Evolutionary conservation across 2,329 filamentous ascomycete genomes (phyloP), one percentile per base, ranked within the genome.

Genomic region (Aspergillus glaucus): DNA sequence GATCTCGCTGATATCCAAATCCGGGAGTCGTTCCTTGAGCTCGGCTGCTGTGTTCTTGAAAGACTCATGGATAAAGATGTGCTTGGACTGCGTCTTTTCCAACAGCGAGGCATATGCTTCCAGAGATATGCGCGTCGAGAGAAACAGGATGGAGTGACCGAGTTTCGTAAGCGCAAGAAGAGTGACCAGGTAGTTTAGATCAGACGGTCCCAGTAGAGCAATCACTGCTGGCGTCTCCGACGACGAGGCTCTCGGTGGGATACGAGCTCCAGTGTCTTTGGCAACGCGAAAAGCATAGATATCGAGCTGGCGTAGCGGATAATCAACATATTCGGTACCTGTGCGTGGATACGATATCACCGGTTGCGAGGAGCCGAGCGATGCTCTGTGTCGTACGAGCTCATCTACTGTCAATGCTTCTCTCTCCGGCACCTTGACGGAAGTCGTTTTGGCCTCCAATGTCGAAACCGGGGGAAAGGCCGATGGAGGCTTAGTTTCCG

Each of bases 141-240:
- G 67, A 30, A 81, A 72, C 1, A 82, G 63, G 2, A 74, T 69
- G 0, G 78, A 75, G 63, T 79, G 78, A 7, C 80, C 80, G 10
- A 83, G 64, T 51, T 78, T 75, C 24, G 72, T 74, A 43, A 84
- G 57, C 0, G 77, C 79, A 41, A 82, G 69, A 39, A 78, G 66
- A 3, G 77, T 75, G 32, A 81, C 65, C 34, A 81, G 68, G 50
- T 79, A 79, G 47, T 79, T 75, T 8, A 83, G 66, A 52, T 77
- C 75, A 1, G 79, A 80, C 0, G 72, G 69, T 0, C 76, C 78
- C 2, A 82, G 63, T 9, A 82, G 57, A 1, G 73, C 77, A 21
- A 81, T 68, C 1, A 76, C 72, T 3, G 51, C 55, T 22, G 64
- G 61, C 17, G 61, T 55, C 19, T 63, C 58, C 22, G 43, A 58